These are phyloP conservation scores for Ophiorrhiza pumila DNA, from an alignment of 257 asterid species.

Conservation along the genomic window DNA sequence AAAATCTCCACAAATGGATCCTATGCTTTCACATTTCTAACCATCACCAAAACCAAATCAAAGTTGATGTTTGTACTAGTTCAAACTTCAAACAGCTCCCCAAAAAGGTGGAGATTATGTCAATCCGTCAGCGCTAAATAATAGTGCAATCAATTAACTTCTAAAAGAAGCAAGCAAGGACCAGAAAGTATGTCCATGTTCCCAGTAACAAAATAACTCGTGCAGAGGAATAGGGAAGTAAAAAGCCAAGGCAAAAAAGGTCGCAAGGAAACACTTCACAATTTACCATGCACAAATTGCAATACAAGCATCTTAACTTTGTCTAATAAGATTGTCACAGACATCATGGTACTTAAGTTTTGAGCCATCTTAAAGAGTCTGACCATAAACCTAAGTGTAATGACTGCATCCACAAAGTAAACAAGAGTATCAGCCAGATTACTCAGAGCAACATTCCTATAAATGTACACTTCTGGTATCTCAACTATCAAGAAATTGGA, in stretches of 20 bases:
- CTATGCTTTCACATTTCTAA: neutral
- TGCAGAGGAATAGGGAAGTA: neutral
- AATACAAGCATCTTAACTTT: neutral
- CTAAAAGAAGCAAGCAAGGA: neutral
- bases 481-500: neutral
- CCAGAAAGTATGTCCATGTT: neutral
- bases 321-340: neutral
- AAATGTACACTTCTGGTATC: neutral
- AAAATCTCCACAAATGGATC: neutral
- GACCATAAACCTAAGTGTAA: neutral
- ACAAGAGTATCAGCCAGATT: neutral
- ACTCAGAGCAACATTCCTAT: neutral
- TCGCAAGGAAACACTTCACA: neutral
- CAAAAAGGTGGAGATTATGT: neutral
- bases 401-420: neutral
- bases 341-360: neutral
- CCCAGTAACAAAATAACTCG: neutral
- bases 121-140: neutral
- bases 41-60: neutral
- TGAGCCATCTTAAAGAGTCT: neutral
- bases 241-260: neutral
- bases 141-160: neutral
- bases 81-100: neutral
- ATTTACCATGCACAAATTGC: neutral
- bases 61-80: neutral